These are phyloP conservation scores for Malassezia caprae DNA, from an alignment of 1,284 basidiomycete genomes.

Conservation along the genomic window DNA sequence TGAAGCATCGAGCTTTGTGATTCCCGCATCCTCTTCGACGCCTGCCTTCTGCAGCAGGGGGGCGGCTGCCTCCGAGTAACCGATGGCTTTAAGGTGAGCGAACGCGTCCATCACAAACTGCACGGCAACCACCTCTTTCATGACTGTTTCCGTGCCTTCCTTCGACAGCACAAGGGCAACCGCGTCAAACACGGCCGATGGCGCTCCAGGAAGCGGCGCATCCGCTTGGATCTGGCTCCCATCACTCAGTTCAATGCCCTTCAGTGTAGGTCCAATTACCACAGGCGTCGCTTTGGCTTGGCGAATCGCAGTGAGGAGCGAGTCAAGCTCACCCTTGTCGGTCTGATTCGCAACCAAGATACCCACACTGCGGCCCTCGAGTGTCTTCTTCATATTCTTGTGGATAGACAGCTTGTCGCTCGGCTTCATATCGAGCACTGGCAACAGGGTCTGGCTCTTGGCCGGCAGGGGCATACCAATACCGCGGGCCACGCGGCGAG, in stretches of 20 bases:
- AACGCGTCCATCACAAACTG: slow-evolving; percentile 8
- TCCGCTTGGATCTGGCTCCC: slow-evolving; percentile 2
- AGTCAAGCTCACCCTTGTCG: not conserved
- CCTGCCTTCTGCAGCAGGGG: slow-evolving; percentile 5
- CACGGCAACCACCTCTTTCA: not conserved
- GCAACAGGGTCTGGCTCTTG: not conserved
- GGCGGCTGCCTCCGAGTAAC: not conserved
- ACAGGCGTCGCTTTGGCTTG: not conserved
- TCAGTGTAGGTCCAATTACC: not conserved
- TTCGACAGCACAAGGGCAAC: slow-evolving; percentile 2
- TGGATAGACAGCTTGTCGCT: slow-evolving; percentile 5
- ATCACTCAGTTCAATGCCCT: not conserved
- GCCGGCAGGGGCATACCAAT: slow-evolving; percentile 8
- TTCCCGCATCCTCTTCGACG: not conserved
- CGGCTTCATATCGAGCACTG: not conserved
- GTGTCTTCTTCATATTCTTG: not conserved
- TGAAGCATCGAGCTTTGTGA: not conserved
- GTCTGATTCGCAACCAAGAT: slow-evolving; percentile 1
- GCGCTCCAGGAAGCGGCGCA: slow-evolving; percentile 1
- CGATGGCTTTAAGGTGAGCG: slow-evolving; percentile 10
- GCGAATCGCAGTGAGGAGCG: not conserved
- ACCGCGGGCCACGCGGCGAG: not conserved
- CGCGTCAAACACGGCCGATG: slow-evolving; percentile 6
- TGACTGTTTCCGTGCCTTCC: not conserved
- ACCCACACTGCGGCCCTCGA: slow-evolving; percentile 4